A percentile compares a stretch with the other conserved stretches of the same genome.
phyloP scores from a whole-genome alignment of 2,329 filamentous ascomycete species.

The Claviceps capensis region DNA sequence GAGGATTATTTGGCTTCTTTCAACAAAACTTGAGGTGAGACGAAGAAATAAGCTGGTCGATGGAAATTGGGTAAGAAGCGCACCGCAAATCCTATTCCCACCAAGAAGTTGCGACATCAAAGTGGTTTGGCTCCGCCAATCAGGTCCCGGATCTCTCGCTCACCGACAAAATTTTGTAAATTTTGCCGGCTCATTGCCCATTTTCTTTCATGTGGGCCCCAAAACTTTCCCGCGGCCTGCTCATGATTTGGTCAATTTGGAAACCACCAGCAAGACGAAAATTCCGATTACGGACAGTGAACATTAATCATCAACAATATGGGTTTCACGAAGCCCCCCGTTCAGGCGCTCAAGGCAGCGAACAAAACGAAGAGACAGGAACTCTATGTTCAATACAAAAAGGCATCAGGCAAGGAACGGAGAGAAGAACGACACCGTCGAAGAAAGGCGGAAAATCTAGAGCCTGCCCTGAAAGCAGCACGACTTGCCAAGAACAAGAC shows the following conservation, averaged over 20 bases:
- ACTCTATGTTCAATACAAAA: constrained; percentile 70
- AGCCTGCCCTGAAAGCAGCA: constrained; percentile 61
- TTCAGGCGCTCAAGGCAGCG: constrained; percentile 32
- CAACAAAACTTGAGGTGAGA: not conserved
- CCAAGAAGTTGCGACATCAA: not conserved
- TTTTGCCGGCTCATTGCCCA: constrained; percentile 15
- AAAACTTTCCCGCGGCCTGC: constrained; percentile 6
- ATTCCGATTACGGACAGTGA: not conserved
- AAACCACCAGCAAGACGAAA: not conserved
- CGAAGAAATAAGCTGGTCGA: not conserved
- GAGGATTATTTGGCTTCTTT: not conserved
- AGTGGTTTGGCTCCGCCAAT: constrained; percentile 12
- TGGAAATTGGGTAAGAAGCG: not conserved
- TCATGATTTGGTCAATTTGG: not conserved
- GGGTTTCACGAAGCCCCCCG: constrained; percentile 22
- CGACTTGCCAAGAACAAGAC: constrained; percentile 69
- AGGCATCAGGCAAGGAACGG: constrained; percentile 56
- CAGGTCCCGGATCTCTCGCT: constrained; percentile 6
- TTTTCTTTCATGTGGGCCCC: constrained; percentile 5
- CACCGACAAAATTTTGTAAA: constrained; percentile 26
- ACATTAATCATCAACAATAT: constrained; percentile 9
- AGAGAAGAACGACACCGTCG: constrained; percentile 64
- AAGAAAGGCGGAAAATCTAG: constrained; percentile 73
- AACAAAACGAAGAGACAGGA: constrained; percentile 74
- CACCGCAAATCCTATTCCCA: not conserved